A percentile compares a stretch with the other conserved stretches of the same genome.
These are phyloP conservation scores for Fonsecaea pedrosoi DNA, from an alignment of 2,329 filamentous ascomycete species.

Conservation along the genomic window DNA sequence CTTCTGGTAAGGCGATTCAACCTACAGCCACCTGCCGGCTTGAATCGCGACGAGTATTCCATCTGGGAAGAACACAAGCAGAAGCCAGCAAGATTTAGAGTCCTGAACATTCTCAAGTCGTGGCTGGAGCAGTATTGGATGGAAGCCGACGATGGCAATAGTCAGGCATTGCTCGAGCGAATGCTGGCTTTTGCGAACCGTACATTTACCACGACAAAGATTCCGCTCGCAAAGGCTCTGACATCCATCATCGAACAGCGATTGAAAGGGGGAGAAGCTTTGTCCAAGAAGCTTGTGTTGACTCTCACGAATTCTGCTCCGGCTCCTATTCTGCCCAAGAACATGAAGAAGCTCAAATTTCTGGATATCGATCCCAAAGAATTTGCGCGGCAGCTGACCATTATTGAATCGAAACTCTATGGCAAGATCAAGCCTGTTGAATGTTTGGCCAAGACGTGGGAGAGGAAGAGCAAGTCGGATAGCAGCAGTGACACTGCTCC, in stretches of 20 bases:
- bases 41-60: conserved; percentile 78
- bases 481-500: conserved; percentile 79
- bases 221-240: conserved; percentile 82
- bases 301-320: conserved; percentile 84
- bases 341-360: conserved; percentile 99
- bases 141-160: conserved; percentile 87
- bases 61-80: conserved; percentile 93
- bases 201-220: conserved; percentile 90
- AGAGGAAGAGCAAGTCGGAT: conserved; percentile 81
- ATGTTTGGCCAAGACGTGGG: conserved; percentile 98
- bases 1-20: conserved; percentile 89
- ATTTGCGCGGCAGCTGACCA: conserved; percentile 95
- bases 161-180: conserved; percentile 81
- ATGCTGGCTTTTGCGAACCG: conserved; percentile 92
- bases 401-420: conserved; percentile 93
- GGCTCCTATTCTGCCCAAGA: conserved; percentile 91
- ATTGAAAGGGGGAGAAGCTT: conserved; percentile 83
- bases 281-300: conserved; percentile 83
- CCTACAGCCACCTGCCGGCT: conserved; percentile 85
- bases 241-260: conserved; percentile 89
- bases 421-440: conserved; percentile 95
- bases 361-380: conserved; percentile 94
- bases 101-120: conserved; percentile 96
- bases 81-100: conserved; percentile 91
- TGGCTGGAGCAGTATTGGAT: conserved; percentile 99